Base-by-base conservation (phyloP, 163 green algal genomes). In the Chlamydomonas reinhardtii region DNA sequence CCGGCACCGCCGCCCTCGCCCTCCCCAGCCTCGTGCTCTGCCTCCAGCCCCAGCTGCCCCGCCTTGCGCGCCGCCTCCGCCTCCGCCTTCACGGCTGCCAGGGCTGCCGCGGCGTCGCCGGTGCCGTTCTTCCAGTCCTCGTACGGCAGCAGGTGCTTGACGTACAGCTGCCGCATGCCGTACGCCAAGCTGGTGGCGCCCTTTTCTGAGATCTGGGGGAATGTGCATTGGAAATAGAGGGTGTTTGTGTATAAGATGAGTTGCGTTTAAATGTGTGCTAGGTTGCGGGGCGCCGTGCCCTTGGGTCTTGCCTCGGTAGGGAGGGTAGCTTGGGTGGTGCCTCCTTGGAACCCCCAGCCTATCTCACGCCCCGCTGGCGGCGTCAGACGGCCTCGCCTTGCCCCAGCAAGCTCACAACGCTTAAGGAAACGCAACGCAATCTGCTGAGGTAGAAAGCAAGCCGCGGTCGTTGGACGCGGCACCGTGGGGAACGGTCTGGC, bases 121-220 rank as follows among this genome's bases (percentile, higher is more conserved):
- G 83, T 88, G 32, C 65, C 76, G 19, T 83, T 75, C 76, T 92
- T 89, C 64, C 94, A 90, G 61, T 96, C 91, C 84, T 98, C 96
- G 71, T 95, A 98, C 2, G 87, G 73, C 82, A 96, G 88, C 76
- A 99, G 93, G 70, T 96, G 93, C 87, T 94, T 96, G 74, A 96
- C 86, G 84, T 98, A 98, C 5, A 96, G 83, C 78, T 94, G 87
- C 17, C 95, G 92, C 73, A 98, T 76, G 59, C 85, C 84, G 86
- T 95, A 96, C 8, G 95, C 90, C 5, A 89, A 96, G 76, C 91
- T 93, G 69, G 80, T 68, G 52, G 76, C 52, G 29, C 68, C 68
- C 24, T 72, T 77, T 34, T 78, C 79, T 0, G 27, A 32, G 39
- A 85, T 72, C 79, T 85, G 69, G 31, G 31, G 31, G 14, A n/a